Evolutionary conservation across 1,139 yeast genomes (phyloP).

Genomic region (Hyphopichia fennica): DNA sequence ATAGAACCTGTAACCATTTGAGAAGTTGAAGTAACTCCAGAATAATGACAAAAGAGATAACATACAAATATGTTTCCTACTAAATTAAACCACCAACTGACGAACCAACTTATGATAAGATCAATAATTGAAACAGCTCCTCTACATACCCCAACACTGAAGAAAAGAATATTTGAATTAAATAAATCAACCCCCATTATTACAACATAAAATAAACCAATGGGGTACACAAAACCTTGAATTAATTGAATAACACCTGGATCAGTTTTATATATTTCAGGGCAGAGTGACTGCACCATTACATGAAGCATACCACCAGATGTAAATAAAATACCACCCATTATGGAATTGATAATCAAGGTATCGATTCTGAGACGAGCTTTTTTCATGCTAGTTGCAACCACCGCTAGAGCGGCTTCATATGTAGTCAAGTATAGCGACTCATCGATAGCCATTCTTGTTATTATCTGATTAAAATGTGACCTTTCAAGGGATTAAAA

Average conservation of each 20-base stretch:
- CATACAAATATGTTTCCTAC: constrained; percentile 65
- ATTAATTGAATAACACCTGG: constrained; percentile 56
- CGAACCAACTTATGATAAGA: constrained; percentile 63
- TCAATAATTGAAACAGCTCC: constrained; percentile 69
- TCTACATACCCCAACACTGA: constrained; percentile 64
- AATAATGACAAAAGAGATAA: constrained; percentile 58
- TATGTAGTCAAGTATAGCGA: constrained; percentile 66
- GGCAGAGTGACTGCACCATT: constrained; percentile 52
- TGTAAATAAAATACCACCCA: constrained; percentile 70
- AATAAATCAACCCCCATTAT: constrained; percentile 71
- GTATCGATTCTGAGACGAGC: constrained; percentile 63
- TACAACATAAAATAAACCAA: constrained; percentile 73
- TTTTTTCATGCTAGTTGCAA: constrained; percentile 81
- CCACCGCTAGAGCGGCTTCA: constrained; percentile 79
- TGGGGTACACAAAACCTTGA: constrained; percentile 62
- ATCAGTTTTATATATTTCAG: constrained; percentile 36
- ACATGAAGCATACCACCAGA: constrained; percentile 74
- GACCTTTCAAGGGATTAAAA: too few species aligned
- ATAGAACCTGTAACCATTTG: constrained; percentile 47
- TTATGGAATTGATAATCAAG: constrained; percentile 57
- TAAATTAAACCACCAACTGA: constrained; percentile 66
- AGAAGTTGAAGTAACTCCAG: constrained; percentile 45
- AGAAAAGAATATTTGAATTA: constrained; percentile 70
- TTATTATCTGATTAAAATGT: too few species aligned
- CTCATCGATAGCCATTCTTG: constrained; percentile 38